phyloP scores from a whole-genome alignment of 2,329 filamentous ascomycete species.

The Apiospora malaysiana region DNA sequence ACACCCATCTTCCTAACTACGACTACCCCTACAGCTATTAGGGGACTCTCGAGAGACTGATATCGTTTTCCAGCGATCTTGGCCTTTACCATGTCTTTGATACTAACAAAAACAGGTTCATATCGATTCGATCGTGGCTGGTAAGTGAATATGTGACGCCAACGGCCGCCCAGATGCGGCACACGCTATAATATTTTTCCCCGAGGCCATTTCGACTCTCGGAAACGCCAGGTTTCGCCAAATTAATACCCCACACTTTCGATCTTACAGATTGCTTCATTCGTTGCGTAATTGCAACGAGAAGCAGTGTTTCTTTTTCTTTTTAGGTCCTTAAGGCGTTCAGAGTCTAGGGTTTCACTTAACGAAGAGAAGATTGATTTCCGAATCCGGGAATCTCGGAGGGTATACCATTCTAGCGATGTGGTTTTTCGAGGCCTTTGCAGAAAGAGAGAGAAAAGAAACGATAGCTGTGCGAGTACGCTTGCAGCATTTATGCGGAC shows the following conservation, averaged over 20 bases:
- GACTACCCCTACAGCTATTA: neutral
- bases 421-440: neutral
- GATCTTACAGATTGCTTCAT: neutral
- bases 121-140: neutral
- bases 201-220: neutral
- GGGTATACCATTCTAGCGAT: conserved; percentile 6
- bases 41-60: neutral
- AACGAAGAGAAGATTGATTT: neutral
- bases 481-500: neutral
- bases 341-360: neutral
- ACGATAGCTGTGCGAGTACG: neutral
- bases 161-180: neutral
- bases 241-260: conserved; percentile 7
- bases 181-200: neutral
- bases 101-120: conserved; percentile 10
- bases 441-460: neutral
- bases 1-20: conserved; percentile 3
- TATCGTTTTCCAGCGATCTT: neutral
- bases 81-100: neutral
- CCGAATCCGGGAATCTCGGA: neutral
- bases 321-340: neutral
- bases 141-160: neutral
- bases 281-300: neutral
- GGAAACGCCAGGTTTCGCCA: neutral
- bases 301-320: neutral